These are phyloP conservation scores for Fusarium acutatum DNA, from an alignment of 2,329 filamentous ascomycete species.

Conservation along the genomic window DNA sequence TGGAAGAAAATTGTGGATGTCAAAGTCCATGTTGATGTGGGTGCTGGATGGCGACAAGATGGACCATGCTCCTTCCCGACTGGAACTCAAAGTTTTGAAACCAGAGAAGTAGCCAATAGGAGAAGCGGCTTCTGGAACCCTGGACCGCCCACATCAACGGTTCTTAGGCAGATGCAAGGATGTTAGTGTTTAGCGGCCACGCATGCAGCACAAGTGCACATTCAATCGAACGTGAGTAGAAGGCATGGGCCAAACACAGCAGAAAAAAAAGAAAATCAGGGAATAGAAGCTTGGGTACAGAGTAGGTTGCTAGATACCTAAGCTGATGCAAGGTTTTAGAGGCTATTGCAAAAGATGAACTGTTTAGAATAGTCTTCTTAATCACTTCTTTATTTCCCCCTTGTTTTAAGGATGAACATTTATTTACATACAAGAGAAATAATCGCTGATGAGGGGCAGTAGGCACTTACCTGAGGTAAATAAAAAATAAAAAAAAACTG, in stretches of 20 bases:
- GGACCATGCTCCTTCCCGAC: conserved; percentile 34
- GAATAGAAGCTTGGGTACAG: neutral
- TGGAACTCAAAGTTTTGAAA: conserved; percentile 37
- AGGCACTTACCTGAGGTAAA: neutral
- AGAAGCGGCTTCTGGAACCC: conserved; percentile 13
- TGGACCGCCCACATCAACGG: conserved; percentile 24
- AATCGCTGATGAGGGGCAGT: neutral
- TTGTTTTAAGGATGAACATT: neutral
- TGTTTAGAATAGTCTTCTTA: neutral
- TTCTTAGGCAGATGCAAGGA: conserved; percentile 26
- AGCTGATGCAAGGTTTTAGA: neutral
- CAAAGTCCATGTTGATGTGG: conserved; percentile 18
- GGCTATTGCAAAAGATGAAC: neutral
- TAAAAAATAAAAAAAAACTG: neutral
- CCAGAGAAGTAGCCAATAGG: conserved; percentile 21
- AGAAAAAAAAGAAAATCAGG: neutral
- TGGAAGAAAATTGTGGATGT: neutral
- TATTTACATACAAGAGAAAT: neutral
- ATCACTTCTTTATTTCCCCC: neutral
- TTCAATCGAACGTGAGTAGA: conserved; percentile 20
- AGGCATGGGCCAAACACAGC: neutral
- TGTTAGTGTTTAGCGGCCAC: conserved; percentile 26
- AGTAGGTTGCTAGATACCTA: neutral
- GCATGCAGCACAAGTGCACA: conserved; percentile 16
- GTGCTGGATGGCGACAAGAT: conserved; percentile 24